Evolutionary conservation across 2,329 filamentous ascomycete genomes (phyloP), one percentile per base, ranked within the genome.

Genomic region (Monosporascus sp.): DNA sequence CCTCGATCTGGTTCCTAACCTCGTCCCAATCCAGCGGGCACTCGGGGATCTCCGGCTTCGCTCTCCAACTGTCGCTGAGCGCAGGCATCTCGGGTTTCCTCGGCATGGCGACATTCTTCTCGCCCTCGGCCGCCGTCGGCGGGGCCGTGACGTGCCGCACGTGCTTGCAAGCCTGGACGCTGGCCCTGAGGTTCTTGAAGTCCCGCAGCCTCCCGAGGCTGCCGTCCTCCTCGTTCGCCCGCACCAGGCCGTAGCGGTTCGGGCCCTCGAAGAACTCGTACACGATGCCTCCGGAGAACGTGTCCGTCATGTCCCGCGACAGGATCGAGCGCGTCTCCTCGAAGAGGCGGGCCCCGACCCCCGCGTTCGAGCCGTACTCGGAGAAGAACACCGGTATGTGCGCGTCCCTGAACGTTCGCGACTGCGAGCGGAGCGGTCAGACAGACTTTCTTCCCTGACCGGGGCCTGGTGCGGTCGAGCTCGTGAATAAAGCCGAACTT

Each of bases 231-330:
- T 16, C n/a, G 27, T 24, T 41, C 3, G 52, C 19, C 9, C 31
- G 31, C 6, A 83, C 76, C 8, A 84, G 70, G 49, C 73, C 73
- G 51, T 66, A 70, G n/a, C 66, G 59, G 52, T 74, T 74, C 5
- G 69, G 58, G 54, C 81, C 80, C 60, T 83, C 70, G n/a, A 77
- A 78, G 68, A 77, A 85, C 63, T 86, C 81, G 68, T 84, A 85
- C 20, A 84, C 79, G 27, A 85, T 70, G 51, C 82, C 83, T 49
- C 83, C 82, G 31, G 78, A 81, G 52, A 86, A 74, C 7, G 77
- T 70, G 6, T 72, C 60, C 17, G 69, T 78, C 79, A 85, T 84
- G 40, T 78, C 62, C 9, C 74, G 69, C 8, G 79, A 76, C 64
- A 84, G 85, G 43, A 86, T 70, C 17, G 78, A 73, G 16, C 69